Evolutionary conservation across 2,329 filamentous ascomycete genomes (phyloP), one percentile per base, ranked within the genome.

Genomic region (Phyllachora maydis): DNA sequence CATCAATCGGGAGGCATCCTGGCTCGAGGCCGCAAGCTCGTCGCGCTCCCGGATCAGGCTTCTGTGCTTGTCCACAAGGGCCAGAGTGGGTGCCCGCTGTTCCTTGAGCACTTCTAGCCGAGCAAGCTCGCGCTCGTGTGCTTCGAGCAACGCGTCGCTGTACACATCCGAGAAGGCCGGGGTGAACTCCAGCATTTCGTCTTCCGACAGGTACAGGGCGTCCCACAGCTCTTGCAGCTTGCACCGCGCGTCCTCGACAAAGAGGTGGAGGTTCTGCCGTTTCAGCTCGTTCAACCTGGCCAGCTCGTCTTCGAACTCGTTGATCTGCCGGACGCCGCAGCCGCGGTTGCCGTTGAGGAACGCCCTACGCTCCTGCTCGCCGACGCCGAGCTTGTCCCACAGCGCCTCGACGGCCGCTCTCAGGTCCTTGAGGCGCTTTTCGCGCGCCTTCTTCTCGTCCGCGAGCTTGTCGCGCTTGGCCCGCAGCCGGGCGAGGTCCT

Each of bases 101-200:
- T 92, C 82, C 39, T 64, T 76, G 17, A 98, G 56, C 3, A 68
- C 58, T 44, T 92, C 78, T 0, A 98, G 58, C 12, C 83, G 68
- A 5, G 58, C 54, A 32, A 98, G 83, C 42, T 98, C 90, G 11
- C 74, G 71, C 52, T 98, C 88, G 39, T 98, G 90, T 0, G 88
- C 83, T 33, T 91, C 83, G 0, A 98, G 65, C 7, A 98, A 62
- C 4, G 88, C 88, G 44, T 98, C 88, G 37, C 82, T 93, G 50
- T 90, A 93, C 11, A 93, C 85, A 42, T 95, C 88, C 8, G 82
- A 91, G 44, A 95, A 95, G 19, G 83, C 88, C 1, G 90, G 88
- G 0, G 83, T 88, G 37, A 98, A 98, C 35, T 93, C 83, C 27
- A 95, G 66, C 83, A 95, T 95, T 51, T 98, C 88, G 39, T 98